Evolutionary conservation across 108 stramenopile species (phyloP).

Genomic region (Nitzschia sp.): DNA sequence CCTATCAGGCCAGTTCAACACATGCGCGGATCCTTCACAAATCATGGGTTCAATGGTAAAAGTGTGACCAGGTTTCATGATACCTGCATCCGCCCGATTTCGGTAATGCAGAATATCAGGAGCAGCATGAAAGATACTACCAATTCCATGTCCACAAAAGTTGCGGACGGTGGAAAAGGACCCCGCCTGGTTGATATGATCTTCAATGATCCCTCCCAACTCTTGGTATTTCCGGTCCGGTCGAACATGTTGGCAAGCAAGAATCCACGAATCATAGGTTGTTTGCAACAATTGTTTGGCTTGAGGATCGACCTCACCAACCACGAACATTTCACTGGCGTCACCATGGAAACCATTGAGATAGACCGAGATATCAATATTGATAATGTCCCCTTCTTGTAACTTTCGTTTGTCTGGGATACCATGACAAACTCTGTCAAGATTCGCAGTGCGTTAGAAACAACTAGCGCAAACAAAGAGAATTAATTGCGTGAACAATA

Average conservation of each 20-base stretch:
- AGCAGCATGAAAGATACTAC: constrained; percentile 86
- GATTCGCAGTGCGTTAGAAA: not conserved
- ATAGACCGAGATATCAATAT: constrained; percentile 92
- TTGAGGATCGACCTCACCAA: constrained; percentile 41
- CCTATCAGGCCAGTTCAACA: constrained; percentile 85
- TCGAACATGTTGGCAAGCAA: constrained; percentile 64
- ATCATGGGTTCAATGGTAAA: constrained; percentile 99
- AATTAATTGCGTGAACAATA: too few relatives aligned
- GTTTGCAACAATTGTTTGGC: constrained; percentile 72
- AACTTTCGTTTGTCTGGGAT: constrained; percentile 92
- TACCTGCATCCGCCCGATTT: constrained; percentile 76
- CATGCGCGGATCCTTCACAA: constrained; percentile 74
- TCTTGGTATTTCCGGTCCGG: constrained; percentile 85
- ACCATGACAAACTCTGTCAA: constrained; percentile 86
- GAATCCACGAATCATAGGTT: constrained; percentile 83
- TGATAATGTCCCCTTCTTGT: constrained; percentile 89
- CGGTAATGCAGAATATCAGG: constrained; percentile 95
- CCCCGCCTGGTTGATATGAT: constrained; percentile 59
- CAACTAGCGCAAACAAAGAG: too few relatives aligned
- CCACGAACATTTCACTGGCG: constrained; percentile 95
- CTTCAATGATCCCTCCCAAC: constrained; percentile 92
- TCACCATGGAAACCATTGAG: constrained; percentile 94
- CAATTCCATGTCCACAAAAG: constrained; percentile 97
- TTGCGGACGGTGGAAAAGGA: constrained; percentile 66
- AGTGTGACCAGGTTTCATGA: constrained; percentile 89